phyloP scores from a whole-genome alignment of 108 stramenopile genomes.

The Schizochytrium sp. region DNA sequence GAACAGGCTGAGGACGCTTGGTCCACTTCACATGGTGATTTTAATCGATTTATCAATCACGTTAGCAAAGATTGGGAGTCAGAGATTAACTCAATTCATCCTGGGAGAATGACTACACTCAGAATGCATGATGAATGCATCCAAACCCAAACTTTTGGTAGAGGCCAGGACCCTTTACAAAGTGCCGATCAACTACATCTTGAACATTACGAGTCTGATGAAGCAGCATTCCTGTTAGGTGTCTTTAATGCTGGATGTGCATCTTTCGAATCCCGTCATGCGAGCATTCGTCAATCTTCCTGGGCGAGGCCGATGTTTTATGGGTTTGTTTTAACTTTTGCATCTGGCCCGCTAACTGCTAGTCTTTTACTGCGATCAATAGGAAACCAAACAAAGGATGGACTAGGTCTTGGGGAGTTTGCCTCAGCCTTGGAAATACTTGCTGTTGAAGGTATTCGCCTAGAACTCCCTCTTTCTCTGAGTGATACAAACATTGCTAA shows the following conservation, averaged over 20 bases:
- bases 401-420: neutral
- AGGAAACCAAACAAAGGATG: neutral
- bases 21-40: neutral
- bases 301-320: neutral
- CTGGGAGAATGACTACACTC: no score
- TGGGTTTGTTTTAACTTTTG: neutral
- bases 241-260: no score
- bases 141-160: no score
- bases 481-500: neutral
- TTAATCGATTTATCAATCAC: neutral
- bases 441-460: neutral
- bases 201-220: no score
- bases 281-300: neutral
- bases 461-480: slow-evolving; percentile 13
- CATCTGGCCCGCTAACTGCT: neutral
- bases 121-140: no score
- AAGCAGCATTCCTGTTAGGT: no score
- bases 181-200: no score
- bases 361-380: neutral
- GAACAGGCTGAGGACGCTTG: neutral
- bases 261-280: no score
- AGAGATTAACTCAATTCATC: no score
- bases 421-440: neutral
- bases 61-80: neutral
- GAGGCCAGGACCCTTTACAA: no score